Evolutionary conservation across 176 grass and related monocot species (phyloP).

Genomic region (Bolboschoenus planiculmis): DNA sequence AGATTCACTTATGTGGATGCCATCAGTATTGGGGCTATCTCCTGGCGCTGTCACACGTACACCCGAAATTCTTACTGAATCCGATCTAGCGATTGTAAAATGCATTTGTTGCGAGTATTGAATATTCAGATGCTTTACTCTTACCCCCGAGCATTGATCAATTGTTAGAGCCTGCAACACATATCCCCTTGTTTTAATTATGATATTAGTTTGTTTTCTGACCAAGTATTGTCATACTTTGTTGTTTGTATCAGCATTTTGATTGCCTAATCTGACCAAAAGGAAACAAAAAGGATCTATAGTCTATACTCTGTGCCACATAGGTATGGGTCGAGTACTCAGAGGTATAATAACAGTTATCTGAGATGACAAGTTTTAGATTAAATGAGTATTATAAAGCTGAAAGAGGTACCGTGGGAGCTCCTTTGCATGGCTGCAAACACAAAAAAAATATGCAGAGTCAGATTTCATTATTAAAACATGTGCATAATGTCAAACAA

Average conservation of each 20-base stretch:
- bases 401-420: constrained; percentile 54
- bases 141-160: constrained; percentile 50
- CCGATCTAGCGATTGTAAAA: constrained; percentile 47
- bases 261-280: background rate
- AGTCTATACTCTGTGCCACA: background rate
- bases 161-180: constrained; percentile 53
- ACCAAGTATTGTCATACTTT: background rate
- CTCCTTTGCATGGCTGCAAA: constrained; percentile 58
- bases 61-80: constrained; percentile 37
- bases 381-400: background rate
- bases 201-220: background rate
- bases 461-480: background rate
- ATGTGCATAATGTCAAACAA: background rate
- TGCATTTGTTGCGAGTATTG: constrained; percentile 97
- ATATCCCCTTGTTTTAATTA: constrained; percentile 2
- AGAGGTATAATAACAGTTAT: background rate
- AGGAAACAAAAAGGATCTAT: background rate
- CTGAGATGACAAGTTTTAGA: constrained; percentile 9
- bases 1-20: constrained; percentile 83
- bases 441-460: background rate
- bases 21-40: constrained; percentile 96
- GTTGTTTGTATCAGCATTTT: background rate
- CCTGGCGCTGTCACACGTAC: constrained; percentile 42
- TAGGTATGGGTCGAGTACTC: background rate
- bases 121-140: constrained; percentile 39